These are phyloP conservation scores for Thielaviopsis musarum DNA, from an alignment of 2,329 filamentous ascomycete species.

Conservation along the genomic window DNA sequence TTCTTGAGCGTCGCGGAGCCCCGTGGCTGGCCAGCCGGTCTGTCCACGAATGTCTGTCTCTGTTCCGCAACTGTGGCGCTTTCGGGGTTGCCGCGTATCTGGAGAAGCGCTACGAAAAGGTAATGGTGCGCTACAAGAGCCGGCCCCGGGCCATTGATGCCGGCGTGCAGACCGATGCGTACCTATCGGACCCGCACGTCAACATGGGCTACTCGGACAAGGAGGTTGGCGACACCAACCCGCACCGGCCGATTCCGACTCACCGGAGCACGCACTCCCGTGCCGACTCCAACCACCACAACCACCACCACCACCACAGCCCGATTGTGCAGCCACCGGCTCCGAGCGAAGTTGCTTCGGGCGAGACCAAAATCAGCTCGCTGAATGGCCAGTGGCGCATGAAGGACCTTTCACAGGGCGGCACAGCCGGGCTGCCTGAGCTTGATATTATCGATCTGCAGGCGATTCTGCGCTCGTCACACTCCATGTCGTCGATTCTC, in stretches of 20 bases:
- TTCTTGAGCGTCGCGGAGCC: constrained; percentile 47
- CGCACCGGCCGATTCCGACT: not conserved
- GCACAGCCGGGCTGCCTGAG: constrained; percentile 48
- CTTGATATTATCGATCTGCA: constrained; percentile 73
- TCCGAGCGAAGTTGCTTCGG: not conserved
- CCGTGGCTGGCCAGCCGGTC: constrained; percentile 52
- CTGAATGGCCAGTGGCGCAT: constrained; percentile 2
- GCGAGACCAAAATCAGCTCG: not conserved
- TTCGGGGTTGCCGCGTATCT: constrained; percentile 51
- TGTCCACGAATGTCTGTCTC: constrained; percentile 47
- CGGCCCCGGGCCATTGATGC: constrained; percentile 44
- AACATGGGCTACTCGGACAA: constrained; percentile 3
- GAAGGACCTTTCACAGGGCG: constrained; percentile 23
- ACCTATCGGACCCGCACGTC: constrained; percentile 1
- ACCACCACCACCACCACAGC: not conserved
- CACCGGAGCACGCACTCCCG: not conserved
- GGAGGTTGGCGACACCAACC: not conserved
- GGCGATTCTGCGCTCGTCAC: constrained; percentile 61
- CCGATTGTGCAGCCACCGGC: not conserved
- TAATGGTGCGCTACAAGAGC: constrained; percentile 45
- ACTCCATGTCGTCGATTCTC: constrained; percentile 63
- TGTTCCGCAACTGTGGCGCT: constrained; percentile 54
- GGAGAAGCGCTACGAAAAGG: constrained; percentile 47
- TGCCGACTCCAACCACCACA: not conserved
- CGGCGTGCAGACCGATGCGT: constrained; percentile 55